Conservation (phyloP, 768 basidiomycete genomes). For the Tricholomella constricta region DNA sequence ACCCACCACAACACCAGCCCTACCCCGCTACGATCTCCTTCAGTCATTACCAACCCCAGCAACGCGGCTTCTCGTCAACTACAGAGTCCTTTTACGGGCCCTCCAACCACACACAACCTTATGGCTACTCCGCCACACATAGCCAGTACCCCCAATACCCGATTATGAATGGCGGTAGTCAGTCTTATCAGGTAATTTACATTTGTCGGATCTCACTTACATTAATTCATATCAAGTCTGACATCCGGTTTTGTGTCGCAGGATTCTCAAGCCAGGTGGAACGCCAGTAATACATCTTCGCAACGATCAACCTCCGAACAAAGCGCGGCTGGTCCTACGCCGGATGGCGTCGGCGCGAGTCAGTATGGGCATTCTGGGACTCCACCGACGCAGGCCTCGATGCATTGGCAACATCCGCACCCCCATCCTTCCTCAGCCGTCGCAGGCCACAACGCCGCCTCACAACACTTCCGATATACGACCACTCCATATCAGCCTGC, state of each 20-base stretch:
- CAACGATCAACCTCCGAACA: constrained; percentile 17
- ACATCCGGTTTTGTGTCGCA: constrained; percentile 1
- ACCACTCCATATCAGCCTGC: constrained; percentile 31
- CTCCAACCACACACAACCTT: constrained; percentile 22
- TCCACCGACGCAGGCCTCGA: not conserved
- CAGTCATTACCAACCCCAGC: constrained; percentile 50
- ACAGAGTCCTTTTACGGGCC: constrained; percentile 19
- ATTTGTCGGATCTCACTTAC: not conserved
- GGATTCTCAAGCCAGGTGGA: constrained; percentile 21
- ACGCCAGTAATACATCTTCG: constrained; percentile 19
- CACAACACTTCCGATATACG: constrained; percentile 31
- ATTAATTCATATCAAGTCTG: not conserved
- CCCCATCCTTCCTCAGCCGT: constrained; percentile 24
- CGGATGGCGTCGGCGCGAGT: constrained; percentile 17
- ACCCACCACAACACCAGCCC: constrained; percentile 19
- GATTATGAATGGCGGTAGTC: constrained; percentile 13
- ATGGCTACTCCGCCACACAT: constrained; percentile 20
- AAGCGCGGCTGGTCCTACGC: not conserved
- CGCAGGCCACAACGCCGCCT: not conserved
- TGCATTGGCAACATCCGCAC: constrained; percentile 13
- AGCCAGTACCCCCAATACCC: constrained; percentile 14
- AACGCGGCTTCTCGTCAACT: constrained; percentile 36
- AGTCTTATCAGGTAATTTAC: constrained; percentile 17
- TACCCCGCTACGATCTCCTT: constrained; percentile 37
- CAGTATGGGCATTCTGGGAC: not conserved